Conservation (phyloP, 148 eudicot species). For the Heliamphora exappendiculata region DNA sequence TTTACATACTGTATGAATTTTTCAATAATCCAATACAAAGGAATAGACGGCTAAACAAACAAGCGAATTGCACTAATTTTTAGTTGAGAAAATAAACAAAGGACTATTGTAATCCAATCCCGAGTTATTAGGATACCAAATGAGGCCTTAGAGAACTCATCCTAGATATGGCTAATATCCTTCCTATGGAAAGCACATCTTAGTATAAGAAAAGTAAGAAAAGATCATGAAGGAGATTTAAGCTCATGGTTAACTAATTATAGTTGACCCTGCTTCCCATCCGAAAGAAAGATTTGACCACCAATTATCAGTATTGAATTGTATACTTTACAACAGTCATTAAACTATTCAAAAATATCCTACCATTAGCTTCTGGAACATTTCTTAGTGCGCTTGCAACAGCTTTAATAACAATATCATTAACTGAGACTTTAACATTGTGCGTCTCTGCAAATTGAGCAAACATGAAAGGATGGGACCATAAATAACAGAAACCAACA, state of each 20-base stretch:
- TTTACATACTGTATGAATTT: too few relatives aligned
- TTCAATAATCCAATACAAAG: too few relatives aligned
- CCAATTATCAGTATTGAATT: not conserved
- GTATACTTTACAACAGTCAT: not conserved
- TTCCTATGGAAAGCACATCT: not conserved
- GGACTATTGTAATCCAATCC: too few relatives aligned
- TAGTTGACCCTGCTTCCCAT: not conserved
- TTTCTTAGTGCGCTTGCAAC: slow-evolving; percentile 86
- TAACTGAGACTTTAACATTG: slow-evolving; percentile 89
- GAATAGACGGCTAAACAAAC: too few relatives aligned
- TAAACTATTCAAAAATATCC: slow-evolving; percentile 12
- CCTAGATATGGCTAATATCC: too few relatives aligned
- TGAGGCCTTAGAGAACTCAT: too few relatives aligned
- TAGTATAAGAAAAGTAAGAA: not conserved
- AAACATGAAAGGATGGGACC: slow-evolving; percentile 8
- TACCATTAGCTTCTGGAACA: slow-evolving; percentile 94
- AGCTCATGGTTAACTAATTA: not conserved
- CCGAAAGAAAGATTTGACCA: not conserved
- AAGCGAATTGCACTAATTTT: too few relatives aligned
- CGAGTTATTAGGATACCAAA: too few relatives aligned
- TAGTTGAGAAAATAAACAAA: too few relatives aligned
- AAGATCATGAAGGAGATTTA: not conserved
- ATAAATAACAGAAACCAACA: not conserved
- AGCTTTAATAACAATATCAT: slow-evolving; percentile 94
- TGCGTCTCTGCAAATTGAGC: slow-evolving; percentile 51